A percentile compares a stretch with the other conserved stretches of the same genome.
Evolutionary conservation across 2,329 filamentous ascomycete species (phyloP).

Genomic region (Aspergillus jensenii): DNA sequence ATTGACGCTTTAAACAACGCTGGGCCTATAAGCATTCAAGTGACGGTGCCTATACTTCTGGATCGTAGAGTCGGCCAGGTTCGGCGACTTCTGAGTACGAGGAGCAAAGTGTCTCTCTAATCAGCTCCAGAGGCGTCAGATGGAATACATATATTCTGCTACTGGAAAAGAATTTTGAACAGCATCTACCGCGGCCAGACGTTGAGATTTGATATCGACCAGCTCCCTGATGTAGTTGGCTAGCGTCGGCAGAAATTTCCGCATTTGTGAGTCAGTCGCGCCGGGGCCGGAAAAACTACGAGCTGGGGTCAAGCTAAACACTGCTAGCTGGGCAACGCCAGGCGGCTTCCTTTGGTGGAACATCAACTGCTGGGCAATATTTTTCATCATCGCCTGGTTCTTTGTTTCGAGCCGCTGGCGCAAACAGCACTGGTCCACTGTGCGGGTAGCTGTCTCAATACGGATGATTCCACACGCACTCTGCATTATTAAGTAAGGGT

Average conservation of each 20-base stretch:
- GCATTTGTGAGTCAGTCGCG: constrained; percentile 2
- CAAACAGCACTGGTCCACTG: not conserved
- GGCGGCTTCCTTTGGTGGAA: not conserved
- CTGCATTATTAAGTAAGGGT: not conserved
- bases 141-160: too few species aligned
- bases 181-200: not conserved
- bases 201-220: not conserved
- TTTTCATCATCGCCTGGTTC: not conserved
- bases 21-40: not conserved
- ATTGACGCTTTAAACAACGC: not conserved
- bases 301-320: not conserved
- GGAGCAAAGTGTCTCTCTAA: too few species aligned
- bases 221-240: not conserved
- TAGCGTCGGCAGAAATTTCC: constrained; percentile 22
- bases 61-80: not conserved
- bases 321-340: too few species aligned
- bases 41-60: not conserved
- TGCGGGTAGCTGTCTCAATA: not conserved
- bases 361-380: not conserved
- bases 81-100: not conserved
- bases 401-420: not conserved
- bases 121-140: too few species aligned
- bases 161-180: not conserved
- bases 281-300: not conserved
- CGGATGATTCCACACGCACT: not conserved